Evolutionary conservation across 768 basidiomycete species (phyloP).

Genomic region (Leucocoprinus sp.): DNA sequence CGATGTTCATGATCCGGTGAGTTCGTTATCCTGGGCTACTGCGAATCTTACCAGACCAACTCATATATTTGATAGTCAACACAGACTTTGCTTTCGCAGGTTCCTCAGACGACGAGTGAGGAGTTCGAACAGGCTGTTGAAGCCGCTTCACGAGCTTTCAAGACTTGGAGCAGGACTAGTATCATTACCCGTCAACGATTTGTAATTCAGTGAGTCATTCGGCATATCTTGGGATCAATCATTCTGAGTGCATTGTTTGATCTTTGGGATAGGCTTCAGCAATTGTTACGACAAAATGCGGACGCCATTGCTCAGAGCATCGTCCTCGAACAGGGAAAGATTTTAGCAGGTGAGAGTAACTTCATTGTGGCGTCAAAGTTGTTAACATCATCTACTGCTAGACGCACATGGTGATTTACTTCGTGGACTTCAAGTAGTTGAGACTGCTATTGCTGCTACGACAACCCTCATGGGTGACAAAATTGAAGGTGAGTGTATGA

Average conservation of each 20-base stretch:
- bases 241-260: neutral
- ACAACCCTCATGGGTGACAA: conserved; percentile 85
- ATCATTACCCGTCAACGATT: conserved; percentile 83
- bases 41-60: neutral
- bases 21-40: neutral
- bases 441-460: conserved; percentile 74
- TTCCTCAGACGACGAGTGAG: conserved; percentile 75
- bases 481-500: conserved; percentile 61
- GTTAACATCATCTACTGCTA: conserved; percentile 17
- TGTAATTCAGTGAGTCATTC: conserved; percentile 66
- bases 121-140: conserved; percentile 83
- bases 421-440: conserved; percentile 85
- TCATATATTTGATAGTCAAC: conserved; percentile 52
- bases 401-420: conserved; percentile 95
- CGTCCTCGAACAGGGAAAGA: conserved; percentile 95
- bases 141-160: conserved; percentile 82
- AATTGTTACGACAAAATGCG: conserved; percentile 75
- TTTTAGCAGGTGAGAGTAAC: conserved; percentile 46
- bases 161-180: conserved; percentile 82
- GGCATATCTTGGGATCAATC: neutral
- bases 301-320: conserved; percentile 85
- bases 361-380: neutral
- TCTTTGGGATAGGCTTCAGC: conserved; percentile 57
- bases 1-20: conserved; percentile 86
- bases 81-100: conserved; percentile 83